These are phyloP conservation scores for Paramecium tetraurelia DNA, from an alignment of 73 alveolate genomes.

Conservation along the genomic window DNA sequence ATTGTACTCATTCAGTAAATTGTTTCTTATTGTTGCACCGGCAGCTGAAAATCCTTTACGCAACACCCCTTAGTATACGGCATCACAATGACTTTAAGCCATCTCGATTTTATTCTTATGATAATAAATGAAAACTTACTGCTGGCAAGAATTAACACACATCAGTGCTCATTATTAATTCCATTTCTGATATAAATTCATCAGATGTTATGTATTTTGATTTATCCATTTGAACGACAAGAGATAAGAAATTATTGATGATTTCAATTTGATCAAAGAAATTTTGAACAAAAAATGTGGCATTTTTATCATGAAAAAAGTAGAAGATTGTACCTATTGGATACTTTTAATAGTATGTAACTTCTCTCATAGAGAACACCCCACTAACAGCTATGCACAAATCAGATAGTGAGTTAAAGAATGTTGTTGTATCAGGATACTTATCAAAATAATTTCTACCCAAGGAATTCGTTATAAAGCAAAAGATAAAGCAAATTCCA, in stretches of 20 bases:
- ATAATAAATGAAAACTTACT: not conserved
- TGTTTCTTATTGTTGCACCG: not conserved
- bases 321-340: not conserved
- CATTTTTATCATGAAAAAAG: not conserved
- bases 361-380: conserved; percentile 18
- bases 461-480: not conserved
- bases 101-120: not conserved
- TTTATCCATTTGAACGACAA: not conserved
- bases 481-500: not conserved
- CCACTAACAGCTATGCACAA: conserved; percentile 17
- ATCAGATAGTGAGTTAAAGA: conserved; percentile 21
- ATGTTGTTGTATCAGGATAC: conserved; percentile 24
- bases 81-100: conserved; percentile 39
- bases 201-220: conserved; percentile 14
- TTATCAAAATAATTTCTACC: not conserved
- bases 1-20: not conserved
- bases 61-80: not conserved
- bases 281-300: not conserved
- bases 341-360: not conserved
- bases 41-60: conserved; percentile 12
- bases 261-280: conserved; percentile 2
- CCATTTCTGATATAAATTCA: not conserved
- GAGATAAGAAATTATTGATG: not conserved
- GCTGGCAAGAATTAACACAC: conserved; percentile 12
- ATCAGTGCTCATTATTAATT: not conserved